Conservation (phyloP, 805 yeast species). For the Yarrowia alimentaria region DNA sequence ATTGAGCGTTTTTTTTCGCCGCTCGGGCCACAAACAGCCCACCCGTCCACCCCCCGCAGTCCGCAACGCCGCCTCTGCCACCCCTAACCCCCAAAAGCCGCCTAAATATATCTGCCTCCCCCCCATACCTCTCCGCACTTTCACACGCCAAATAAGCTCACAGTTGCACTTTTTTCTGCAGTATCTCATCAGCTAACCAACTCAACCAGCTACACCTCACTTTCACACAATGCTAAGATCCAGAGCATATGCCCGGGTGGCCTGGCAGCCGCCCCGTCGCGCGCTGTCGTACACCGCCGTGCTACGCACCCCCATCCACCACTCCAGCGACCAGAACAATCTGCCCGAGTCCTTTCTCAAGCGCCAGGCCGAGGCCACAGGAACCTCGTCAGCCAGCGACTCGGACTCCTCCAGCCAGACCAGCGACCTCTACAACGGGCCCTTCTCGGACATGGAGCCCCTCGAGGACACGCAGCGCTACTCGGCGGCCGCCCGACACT, state of each 20-base stretch:
- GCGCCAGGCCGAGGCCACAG: too few species aligned
- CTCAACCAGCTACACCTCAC: too few species aligned
- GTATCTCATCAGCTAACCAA: too few species aligned
- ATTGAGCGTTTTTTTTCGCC: too few species aligned
- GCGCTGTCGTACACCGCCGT: too few species aligned
- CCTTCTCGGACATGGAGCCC: conserved; percentile 2
- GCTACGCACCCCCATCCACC: background rate
- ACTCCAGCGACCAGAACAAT: background rate
- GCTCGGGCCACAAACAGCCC: too few species aligned
- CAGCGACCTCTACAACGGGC: background rate
- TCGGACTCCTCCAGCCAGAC: background rate
- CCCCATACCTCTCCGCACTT: conserved; percentile 11
- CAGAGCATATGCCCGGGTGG: background rate
- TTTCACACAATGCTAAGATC: too few species aligned
- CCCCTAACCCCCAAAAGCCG: too few species aligned
- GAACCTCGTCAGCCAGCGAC: background rate
- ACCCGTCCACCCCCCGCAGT: too few species aligned
- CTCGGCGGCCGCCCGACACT: conserved; percentile 19
- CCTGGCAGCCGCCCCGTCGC: too few species aligned
- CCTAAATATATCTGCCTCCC: too few species aligned
- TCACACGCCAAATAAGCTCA: conserved; percentile 5
- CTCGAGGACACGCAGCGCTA: conserved; percentile 21
- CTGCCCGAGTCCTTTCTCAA: background rate
- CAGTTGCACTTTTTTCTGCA: conserved; percentile 21
- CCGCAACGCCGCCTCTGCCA: too few species aligned